Conservation (phyloP, 768 basidiomycete species). For the Tulasnella sp. region DNA sequence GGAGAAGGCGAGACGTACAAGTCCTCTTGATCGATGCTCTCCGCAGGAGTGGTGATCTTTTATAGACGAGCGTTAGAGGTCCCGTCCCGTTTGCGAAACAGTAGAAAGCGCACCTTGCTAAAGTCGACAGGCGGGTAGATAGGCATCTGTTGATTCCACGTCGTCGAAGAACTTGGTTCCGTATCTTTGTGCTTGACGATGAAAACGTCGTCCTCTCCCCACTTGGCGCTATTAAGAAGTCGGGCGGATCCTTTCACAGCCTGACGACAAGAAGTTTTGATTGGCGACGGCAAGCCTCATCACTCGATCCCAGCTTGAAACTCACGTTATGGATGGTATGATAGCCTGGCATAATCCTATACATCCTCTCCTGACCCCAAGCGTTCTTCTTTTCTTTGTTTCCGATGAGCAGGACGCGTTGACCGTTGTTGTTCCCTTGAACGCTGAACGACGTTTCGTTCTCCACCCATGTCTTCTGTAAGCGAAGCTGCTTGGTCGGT, state of each 20-base stretch:
- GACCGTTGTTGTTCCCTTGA: not conserved
- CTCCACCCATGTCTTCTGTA: not conserved
- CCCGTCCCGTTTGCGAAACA: not conserved
- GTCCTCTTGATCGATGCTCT: constrained; percentile 7
- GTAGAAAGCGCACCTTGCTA: not conserved
- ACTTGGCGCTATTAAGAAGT: not conserved
- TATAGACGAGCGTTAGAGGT: not conserved
- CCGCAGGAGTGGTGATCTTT: not conserved
- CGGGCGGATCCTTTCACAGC: not conserved
- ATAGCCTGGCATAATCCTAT: constrained; percentile 13
- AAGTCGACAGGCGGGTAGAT: constrained; percentile 8
- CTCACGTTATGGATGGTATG: not conserved
- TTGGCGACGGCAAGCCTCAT: no score
- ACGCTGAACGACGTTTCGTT: not conserved
- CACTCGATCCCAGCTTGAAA: not conserved
- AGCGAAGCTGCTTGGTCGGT: constrained; percentile 6
- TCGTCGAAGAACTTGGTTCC: not conserved
- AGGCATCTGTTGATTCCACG: constrained; percentile 13
- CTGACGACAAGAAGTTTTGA: not conserved
- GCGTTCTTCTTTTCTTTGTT: constrained; percentile 2
- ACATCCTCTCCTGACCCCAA: constrained; percentile 6
- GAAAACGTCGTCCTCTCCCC: constrained; percentile 6
- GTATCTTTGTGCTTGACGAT: not conserved
- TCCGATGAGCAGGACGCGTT: not conserved
- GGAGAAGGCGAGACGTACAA: not conserved